A percentile compares a stretch with the other conserved stretches of the same genome.
Conservation (phyloP, 2,329 filamentous ascomycete genomes). For the Leptographium galeiforme region DNA sequence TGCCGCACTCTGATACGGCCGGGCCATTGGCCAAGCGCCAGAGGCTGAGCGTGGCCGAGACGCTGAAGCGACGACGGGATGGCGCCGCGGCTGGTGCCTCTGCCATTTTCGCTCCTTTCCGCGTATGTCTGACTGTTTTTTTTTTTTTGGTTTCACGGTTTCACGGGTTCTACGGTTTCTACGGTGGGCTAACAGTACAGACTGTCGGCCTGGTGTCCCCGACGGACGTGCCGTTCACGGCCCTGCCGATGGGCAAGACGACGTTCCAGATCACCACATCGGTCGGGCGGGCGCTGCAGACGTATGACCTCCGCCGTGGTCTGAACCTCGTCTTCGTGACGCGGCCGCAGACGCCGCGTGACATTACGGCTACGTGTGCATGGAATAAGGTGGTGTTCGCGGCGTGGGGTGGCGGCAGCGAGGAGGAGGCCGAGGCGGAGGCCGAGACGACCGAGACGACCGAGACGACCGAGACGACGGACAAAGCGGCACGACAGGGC, state of each 20-base stretch:
- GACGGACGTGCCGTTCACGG: conserved; percentile 79
- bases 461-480: neutral
- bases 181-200: conserved; percentile 29
- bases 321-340: conserved; percentile 90
- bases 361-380: conserved; percentile 74
- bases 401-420: conserved; percentile 59
- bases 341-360: conserved; percentile 70
- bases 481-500: conserved; percentile 34
- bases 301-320: conserved; percentile 83
- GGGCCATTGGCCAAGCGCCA: conserved; percentile 63
- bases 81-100: conserved; percentile 38
- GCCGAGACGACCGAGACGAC: neutral
- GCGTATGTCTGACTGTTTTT: conserved; percentile 42
- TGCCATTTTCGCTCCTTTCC: conserved; percentile 82
- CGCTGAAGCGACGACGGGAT: conserved; percentile 23
- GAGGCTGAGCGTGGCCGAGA: conserved; percentile 34
- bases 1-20: conserved; percentile 46
- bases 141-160: neutral
- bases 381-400: conserved; percentile 81
- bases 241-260: conserved; percentile 77
- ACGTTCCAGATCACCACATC: conserved; percentile 97
- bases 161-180: neutral
- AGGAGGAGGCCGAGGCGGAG: neutral
- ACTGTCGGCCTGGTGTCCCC: conserved; percentile 90
- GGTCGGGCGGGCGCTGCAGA: conserved; percentile 79